phyloP scores from a whole-genome alignment of 2,329 filamentous ascomycete genomes.

The Berkeleyomyces basicola region DNA sequence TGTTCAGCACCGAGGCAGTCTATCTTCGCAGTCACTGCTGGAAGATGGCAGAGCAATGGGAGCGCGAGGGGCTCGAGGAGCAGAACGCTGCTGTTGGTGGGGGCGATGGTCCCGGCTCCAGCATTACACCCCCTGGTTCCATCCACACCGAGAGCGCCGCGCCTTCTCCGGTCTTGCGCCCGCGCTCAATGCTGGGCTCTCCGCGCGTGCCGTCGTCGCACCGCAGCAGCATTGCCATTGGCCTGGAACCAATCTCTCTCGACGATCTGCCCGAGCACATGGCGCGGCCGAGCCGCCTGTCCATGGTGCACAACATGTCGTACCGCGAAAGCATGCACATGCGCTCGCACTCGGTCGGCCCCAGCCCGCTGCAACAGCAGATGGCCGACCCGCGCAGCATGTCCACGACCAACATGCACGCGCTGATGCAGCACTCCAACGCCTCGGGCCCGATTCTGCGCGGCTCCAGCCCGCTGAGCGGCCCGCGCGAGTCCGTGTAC shows the following conservation, averaged over 20 bases:
- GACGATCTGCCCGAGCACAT: conserved; percentile 10
- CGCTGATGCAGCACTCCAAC: conserved; percentile 8
- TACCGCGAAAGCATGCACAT: conserved; percentile 7
- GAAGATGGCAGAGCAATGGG: conserved; percentile 36
- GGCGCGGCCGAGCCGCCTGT: conserved; percentile 6
- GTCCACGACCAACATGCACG: conserved; percentile 5
- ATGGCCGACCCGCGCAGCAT: conserved; percentile 13
- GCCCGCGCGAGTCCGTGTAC: conserved; percentile 17
- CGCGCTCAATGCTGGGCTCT: conserved; percentile 5
- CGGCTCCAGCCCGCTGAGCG: conserved; percentile 19
- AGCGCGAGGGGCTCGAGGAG: conserved; percentile 21
- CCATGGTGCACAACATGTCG: conserved; percentile 2
- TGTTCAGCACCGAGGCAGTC: conserved; percentile 44
- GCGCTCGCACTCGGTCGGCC: conserved; percentile 10
- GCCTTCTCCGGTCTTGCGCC: conserved; percentile 7
- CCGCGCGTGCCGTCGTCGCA: conserved; percentile 8
- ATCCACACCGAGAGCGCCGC: conserved; percentile 1
- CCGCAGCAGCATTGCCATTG: conserved; percentile 28
- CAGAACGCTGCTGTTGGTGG: background rate
- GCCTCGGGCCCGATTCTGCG: conserved; percentile 10
- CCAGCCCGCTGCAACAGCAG: conserved; percentile 6
- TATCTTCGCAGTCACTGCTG: conserved; percentile 43
- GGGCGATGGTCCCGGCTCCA: conserved; percentile 7
- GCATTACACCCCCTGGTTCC: conserved; percentile 11
- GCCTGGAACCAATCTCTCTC: conserved; percentile 25